Evolutionary conservation across 352 stramenopile genomes (phyloP).

Genomic region (Globisporangium parvum): DNA sequence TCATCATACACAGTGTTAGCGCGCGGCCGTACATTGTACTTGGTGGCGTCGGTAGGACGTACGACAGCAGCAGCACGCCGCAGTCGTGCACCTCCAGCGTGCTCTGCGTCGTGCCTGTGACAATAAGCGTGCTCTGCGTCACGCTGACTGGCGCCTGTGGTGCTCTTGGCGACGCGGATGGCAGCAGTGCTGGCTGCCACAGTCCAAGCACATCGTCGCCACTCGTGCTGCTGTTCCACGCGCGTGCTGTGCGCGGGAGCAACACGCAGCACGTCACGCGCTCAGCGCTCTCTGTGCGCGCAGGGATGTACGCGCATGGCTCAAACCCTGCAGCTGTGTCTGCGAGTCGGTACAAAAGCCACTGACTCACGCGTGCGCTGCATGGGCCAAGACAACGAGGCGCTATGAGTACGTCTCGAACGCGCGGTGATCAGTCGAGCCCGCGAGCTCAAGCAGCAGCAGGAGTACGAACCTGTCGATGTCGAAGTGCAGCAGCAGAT

Average conservation of each 20-base stretch:
- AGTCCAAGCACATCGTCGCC: background rate
- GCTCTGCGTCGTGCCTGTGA: constrained; percentile 40
- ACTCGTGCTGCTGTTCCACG: background rate
- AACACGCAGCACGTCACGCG: constrained; percentile 11
- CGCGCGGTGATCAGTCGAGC: too few relatives aligned
- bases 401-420: background rate
- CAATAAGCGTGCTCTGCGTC: constrained; percentile 20
- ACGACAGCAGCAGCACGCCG: constrained; percentile 32
- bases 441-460: background rate
- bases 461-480: background rate
- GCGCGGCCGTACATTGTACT: constrained; percentile 33
- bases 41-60: constrained; percentile 33
- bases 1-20: background rate
- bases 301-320: constrained; percentile 9
- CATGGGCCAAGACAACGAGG: background rate
- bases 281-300: background rate
- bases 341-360: constrained; percentile 2
- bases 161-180: background rate
- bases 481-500: constrained; percentile 12
- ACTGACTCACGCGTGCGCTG: background rate
- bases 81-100: constrained; percentile 43
- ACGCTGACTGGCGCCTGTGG: constrained; percentile 9
- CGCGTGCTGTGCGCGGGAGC: background rate
- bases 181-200: background rate
- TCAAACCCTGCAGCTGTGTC: background rate